Evolutionary conservation across 768 basidiomycete species (phyloP).

Genomic region (Mrakia hoshinonis): DNA sequence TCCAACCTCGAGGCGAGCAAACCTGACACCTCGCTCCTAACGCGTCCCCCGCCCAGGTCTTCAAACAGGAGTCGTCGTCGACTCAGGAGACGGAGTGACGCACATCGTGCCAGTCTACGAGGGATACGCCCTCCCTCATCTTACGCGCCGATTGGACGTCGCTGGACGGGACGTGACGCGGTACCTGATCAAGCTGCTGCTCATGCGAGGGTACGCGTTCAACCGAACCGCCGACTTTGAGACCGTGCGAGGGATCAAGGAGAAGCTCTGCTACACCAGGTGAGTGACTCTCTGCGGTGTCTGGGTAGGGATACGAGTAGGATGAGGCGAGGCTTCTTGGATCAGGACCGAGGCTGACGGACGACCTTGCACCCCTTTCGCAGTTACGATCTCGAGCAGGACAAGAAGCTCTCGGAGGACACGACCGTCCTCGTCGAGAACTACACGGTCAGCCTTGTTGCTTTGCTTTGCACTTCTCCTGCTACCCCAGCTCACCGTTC

Average conservation of each 20-base stretch:
- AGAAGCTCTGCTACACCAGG: slow-evolving; percentile 97
- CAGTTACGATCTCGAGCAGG: slow-evolving; percentile 94
- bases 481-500: background rate
- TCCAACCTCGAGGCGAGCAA: background rate
- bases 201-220: slow-evolving; percentile 99
- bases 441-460: slow-evolving; percentile 61
- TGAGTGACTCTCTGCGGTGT: slow-evolving; percentile 38
- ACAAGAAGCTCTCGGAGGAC: slow-evolving; percentile 85
- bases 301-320: background rate
- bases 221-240: slow-evolving; percentile 99
- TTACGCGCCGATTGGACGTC: slow-evolving; percentile 89
- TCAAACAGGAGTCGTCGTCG: slow-evolving; percentile 96
- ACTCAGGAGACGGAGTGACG: slow-evolving; percentile 98
- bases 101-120: slow-evolving; percentile 99
- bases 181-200: slow-evolving; percentile 96
- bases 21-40: background rate
- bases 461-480: background rate
- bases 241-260: slow-evolving; percentile 97
- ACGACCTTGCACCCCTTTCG: background rate
- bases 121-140: slow-evolving; percentile 88
- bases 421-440: slow-evolving; percentile 93
- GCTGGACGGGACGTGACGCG: slow-evolving; percentile 97
- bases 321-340: background rate
- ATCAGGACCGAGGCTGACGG: background rate
- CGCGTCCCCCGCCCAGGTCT: slow-evolving; percentile 54